These are phyloP conservation scores for Scutellaria minor DNA, from an alignment of 257 asterid species.

Conservation along the genomic window DNA sequence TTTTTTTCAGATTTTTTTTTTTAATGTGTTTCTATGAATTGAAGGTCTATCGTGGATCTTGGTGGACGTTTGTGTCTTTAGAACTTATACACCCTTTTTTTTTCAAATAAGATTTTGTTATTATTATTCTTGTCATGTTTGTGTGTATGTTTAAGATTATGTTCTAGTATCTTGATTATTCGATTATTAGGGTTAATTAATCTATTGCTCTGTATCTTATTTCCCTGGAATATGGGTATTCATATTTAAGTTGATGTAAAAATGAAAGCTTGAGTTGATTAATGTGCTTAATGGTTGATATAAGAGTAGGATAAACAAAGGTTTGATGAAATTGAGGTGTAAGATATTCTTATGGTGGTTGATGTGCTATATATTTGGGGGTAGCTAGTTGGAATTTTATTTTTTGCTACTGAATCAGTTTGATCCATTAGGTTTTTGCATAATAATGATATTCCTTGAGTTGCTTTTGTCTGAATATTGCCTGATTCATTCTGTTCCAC, in stretches of 20 bases:
- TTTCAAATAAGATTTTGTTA: neutral
- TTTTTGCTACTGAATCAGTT: neutral
- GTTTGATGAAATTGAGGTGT: neutral
- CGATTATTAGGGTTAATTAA: neutral
- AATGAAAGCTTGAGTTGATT: neutral
- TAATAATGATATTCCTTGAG: neutral
- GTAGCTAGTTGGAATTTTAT: neutral
- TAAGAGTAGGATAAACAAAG: neutral
- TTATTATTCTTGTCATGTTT: neutral
- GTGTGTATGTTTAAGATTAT: constrained; percentile 3
- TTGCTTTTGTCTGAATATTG: constrained; percentile 4
- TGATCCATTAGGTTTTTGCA: neutral
- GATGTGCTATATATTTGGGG: neutral
- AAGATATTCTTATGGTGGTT: neutral
- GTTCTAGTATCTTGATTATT: constrained; percentile 13
- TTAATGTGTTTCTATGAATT: neutral
- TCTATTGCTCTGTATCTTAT: neutral
- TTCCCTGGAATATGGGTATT: neutral
- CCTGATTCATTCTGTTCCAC: constrained; percentile 31
- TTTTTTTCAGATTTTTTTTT: neutral
- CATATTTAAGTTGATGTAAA: neutral
- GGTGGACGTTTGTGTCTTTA: too few relatives aligned
- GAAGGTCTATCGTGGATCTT: too few relatives aligned
- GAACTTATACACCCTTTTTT: neutral
- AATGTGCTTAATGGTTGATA: neutral